phyloP scores from a whole-genome alignment of 768 basidiomycete genomes.

The Sarcodon sp. region DNA sequence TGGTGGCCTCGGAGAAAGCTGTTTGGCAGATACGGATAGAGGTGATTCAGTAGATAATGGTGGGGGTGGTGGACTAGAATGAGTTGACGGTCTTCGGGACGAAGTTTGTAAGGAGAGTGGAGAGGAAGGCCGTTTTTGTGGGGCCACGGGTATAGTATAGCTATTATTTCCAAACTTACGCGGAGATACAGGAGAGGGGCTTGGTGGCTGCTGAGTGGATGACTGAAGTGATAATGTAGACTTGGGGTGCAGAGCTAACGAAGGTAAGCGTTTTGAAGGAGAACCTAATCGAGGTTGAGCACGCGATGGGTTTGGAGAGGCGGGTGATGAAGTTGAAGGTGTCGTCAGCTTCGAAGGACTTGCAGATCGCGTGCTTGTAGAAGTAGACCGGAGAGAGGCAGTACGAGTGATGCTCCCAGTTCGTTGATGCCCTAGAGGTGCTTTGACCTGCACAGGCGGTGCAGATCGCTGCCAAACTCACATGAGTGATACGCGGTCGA shows the following conservation, averaged over 20 bases:
- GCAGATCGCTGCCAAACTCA: neutral
- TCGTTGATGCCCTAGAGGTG: slow-evolving; percentile 42
- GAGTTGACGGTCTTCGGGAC: neutral
- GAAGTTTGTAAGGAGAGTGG: neutral
- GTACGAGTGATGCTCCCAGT: slow-evolving; percentile 36
- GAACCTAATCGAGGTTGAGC: slow-evolving; percentile 18
- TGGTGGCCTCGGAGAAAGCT: neutral
- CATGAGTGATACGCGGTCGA: neutral
- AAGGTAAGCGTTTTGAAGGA: neutral
- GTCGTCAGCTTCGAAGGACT: slow-evolving; percentile 45
- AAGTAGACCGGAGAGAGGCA: slow-evolving; percentile 29
- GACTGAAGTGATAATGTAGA: no score
- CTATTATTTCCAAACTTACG: neutral
- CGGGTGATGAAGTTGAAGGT: slow-evolving; percentile 17
- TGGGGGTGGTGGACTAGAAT: neutral
- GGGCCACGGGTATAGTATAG: neutral
- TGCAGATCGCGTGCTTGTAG: slow-evolving; percentile 31
- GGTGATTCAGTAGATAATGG: neutral
- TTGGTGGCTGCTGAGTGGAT: neutral
- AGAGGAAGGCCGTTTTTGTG: neutral
- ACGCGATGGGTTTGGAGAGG: slow-evolving; percentile 8
- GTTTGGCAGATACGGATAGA: no score
- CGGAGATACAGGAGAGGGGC: neutral
- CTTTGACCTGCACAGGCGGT: neutral
- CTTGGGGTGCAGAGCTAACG: neutral